Conservation (phyloP, 495 filamentous ascomycete genomes). For the Annulohypoxylon bovei region DNA sequence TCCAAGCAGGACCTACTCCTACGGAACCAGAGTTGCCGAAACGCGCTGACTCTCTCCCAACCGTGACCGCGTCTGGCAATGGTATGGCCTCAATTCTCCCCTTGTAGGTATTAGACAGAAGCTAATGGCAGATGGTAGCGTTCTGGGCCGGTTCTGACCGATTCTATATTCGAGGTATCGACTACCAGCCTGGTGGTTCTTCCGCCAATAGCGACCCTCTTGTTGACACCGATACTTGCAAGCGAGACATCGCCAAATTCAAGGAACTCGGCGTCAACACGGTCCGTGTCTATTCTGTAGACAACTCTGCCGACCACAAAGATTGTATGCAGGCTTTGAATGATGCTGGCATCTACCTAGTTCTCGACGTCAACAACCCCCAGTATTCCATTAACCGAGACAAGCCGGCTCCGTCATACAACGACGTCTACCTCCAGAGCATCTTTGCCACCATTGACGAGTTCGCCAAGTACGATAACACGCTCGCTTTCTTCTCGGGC, state of each 20-base stretch:
- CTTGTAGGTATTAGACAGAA: not conserved
- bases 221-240: slow-evolving; percentile 73
- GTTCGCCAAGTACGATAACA: slow-evolving; percentile 89
- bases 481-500: slow-evolving; percentile 93
- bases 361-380: slow-evolving; percentile 77
- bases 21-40: slow-evolving; percentile 67
- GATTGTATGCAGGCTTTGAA: slow-evolving; percentile 84
- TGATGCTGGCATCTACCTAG: slow-evolving; percentile 90
- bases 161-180: slow-evolving; percentile 94
- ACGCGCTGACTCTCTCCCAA: slow-evolving; percentile 52
- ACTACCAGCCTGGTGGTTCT: slow-evolving; percentile 94
- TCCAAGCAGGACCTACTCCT: slow-evolving; percentile 65
- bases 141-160: slow-evolving; percentile 86
- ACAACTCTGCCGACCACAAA: slow-evolving; percentile 85
- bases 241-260: slow-evolving; percentile 86
- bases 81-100: slow-evolving; percentile 42
- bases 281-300: slow-evolving; percentile 90
- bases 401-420: slow-evolving; percentile 82
- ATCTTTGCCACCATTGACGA: slow-evolving; percentile 92
- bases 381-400: slow-evolving; percentile 81
- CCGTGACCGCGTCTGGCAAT: slow-evolving; percentile 60
- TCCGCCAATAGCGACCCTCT: slow-evolving; percentile 83
- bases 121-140: slow-evolving; percentile 59
- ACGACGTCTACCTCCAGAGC: slow-evolving; percentile 89
- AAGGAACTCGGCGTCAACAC: slow-evolving; percentile 89